Evolutionary conservation across 225 moss, liverwort and hornwort genomes (phyloP).

Genomic region (Rhytidiadelphus loreus): DNA sequence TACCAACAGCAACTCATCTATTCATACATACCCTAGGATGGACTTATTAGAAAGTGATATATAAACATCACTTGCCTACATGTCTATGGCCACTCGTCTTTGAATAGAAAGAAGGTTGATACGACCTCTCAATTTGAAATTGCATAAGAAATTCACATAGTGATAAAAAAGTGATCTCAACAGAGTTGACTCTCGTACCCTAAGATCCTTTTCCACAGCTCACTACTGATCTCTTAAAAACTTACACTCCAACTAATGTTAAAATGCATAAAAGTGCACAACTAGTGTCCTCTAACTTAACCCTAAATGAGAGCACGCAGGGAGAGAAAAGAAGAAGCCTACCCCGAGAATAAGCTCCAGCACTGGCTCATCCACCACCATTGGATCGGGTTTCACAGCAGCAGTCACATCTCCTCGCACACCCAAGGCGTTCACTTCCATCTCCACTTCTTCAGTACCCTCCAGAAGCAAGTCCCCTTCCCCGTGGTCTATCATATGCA

Average conservation of each 20-base stretch:
- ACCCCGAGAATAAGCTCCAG: slow-evolving; percentile 49
- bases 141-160: neutral
- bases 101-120: neutral
- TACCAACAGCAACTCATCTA: neutral
- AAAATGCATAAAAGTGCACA: neutral
- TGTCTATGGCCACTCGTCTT: neutral
- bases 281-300: neutral
- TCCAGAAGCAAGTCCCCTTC: slow-evolving; percentile 29
- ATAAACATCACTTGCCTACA: neutral
- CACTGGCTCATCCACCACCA: slow-evolving; percentile 43
- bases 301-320: neutral
- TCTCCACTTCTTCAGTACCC: slow-evolving; percentile 28
- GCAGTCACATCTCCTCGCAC: slow-evolving; percentile 1
- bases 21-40: neutral
- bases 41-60: neutral
- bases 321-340: neutral
- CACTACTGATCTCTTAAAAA: neutral
- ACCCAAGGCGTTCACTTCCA: slow-evolving; percentile 33
- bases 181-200: neutral
- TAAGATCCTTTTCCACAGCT: neutral
- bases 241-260: neutral
- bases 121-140: neutral
- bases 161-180: neutral
- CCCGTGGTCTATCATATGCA: slow-evolving; percentile 17
- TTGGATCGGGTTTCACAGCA: slow-evolving; percentile 19